Conservation (phyloP, 2,329 filamentous ascomycete genomes). For the Xylaria sp. region DNA sequence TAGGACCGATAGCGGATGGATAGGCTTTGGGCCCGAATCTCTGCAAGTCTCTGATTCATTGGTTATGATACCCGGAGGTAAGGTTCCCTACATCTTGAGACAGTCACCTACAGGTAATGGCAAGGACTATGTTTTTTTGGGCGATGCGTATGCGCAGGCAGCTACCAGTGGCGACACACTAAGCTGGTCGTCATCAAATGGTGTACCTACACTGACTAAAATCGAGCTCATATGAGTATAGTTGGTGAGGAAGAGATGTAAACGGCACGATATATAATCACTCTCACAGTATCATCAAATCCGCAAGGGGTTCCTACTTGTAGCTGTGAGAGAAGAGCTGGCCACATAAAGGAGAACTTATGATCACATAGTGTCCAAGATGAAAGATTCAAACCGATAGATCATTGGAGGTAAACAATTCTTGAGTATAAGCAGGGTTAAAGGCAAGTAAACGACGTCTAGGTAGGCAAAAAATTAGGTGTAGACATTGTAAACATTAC, state of each 20-base stretch:
- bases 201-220: not conserved
- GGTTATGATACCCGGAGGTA: not conserved
- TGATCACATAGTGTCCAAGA: no score
- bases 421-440: no score
- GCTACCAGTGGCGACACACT: not conserved
- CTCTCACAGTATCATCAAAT: no score
- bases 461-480: no score
- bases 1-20: not conserved
- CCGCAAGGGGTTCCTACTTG: no score
- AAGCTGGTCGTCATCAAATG: not conserved
- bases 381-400: no score
- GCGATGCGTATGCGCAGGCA: not conserved
- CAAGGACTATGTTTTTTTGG: not conserved
- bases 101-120: not conserved
- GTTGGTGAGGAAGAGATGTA: not conserved
- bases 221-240: not conserved
- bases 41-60: not conserved
- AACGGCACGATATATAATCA: not conserved
- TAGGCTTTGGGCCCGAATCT: conserved; percentile 2
- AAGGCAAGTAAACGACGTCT: no score
- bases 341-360: no score
- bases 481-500: no score
- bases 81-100: not conserved
- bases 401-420: no score
- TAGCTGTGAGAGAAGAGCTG: no score